phyloP scores from a whole-genome alignment of 768 basidiomycete genomes.

The Hebeloma cylindrosporum region DNA sequence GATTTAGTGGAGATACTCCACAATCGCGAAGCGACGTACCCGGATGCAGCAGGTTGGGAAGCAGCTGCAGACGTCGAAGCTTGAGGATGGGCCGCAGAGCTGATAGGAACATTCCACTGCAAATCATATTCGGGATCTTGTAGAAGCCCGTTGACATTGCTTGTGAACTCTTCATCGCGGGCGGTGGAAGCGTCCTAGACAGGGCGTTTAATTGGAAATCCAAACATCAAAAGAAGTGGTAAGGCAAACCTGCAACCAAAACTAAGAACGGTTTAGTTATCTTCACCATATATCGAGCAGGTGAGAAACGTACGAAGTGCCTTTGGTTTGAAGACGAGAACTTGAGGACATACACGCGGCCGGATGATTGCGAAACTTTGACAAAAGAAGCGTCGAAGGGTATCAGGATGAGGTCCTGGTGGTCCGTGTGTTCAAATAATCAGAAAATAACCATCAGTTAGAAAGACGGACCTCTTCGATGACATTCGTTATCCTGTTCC shows the following conservation, averaged over 20 bases:
- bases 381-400: constrained; percentile 82
- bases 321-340: constrained; percentile 88
- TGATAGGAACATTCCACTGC: constrained; percentile 48
- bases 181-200: constrained; percentile 62
- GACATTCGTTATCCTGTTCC: constrained; percentile 60
- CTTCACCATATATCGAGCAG: background rate
- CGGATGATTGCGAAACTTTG: constrained; percentile 66
- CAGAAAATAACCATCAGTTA: background rate
- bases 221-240: background rate
- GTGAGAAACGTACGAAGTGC: constrained; percentile 65
- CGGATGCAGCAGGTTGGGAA: constrained; percentile 30
- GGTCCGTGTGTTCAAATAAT: background rate
- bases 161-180: constrained; percentile 71
- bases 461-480: constrained; percentile 56
- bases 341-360: constrained; percentile 84
- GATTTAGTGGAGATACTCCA: background rate
- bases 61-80: constrained; percentile 42
- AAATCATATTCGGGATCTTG: constrained; percentile 63
- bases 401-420: constrained; percentile 83
- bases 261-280: constrained; percentile 43
- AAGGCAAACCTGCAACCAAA: constrained; percentile 82
- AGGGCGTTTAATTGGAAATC: background rate
- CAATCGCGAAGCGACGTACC: constrained; percentile 26
- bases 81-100: constrained; percentile 36
- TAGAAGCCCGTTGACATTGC: constrained; percentile 70